Base-by-base conservation (phyloP, 139 green algal genomes). In the Pleodorina starrii region DNA sequence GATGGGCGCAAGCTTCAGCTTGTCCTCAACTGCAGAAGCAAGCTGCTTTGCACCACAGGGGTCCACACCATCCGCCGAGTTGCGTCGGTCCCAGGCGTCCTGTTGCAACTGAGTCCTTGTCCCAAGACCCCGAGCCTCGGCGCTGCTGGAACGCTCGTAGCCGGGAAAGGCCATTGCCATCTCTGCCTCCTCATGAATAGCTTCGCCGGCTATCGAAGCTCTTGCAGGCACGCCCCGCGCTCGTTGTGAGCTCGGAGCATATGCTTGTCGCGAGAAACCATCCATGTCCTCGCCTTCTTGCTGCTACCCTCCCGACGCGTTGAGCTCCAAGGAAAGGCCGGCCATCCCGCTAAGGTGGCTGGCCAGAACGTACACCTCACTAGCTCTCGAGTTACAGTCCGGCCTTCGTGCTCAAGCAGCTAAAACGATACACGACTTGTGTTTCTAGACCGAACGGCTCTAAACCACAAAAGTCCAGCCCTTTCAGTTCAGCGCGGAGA, bases 1-100 rank as follows among this genome's bases (percentile, higher is more conserved):
- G 36, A 90, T 77, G 11, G 86, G 86, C 7, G 86, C 86, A 2
- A 90, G 75, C 38, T 90, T 90, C 10, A 90, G 74, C n/a, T 90
- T 90, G 23, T 85, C 75, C 57, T 90, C 74, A 57, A 90, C 75
- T 25, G 73, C 85, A 7, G 38, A 50, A 16, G 54, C 72, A 38
- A 84, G 51, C 72, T 83, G 63, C n/a, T 54, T 73, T 40, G 71
- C 73, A 17, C 48, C 51, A 11, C 25, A 40, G 0, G 72, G 73
- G 85, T 54, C 74, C 23, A 76, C 19, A 7, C 85, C 74, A 23
- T 83, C 57, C 29, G 74, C 54, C 27, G 71, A 76, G 71, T 71
- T 84, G n/a, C n/a, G 75, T 38, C 79, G 57, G n/a, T 86, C 79
- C 57, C 78, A 85, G 9, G 54, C n/a, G 36, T 85, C 43, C 46